Percentiles rank a stretch among this genome's conserved stretches.
Evolutionary conservation across 768 basidiomycete genomes (phyloP).

Genomic region (Leccinum subtestaceum): DNA sequence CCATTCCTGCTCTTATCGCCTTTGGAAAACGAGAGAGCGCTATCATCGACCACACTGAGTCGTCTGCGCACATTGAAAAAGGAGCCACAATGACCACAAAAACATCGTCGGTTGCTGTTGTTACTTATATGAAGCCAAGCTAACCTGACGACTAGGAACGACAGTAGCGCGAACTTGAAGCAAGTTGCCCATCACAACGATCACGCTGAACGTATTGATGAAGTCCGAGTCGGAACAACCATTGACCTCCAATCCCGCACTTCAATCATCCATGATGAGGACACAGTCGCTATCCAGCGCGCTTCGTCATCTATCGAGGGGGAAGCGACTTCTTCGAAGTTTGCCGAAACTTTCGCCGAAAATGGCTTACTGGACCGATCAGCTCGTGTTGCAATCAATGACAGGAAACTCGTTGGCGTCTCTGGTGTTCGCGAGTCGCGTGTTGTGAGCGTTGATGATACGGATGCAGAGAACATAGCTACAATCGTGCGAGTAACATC

Average conservation of each 20-base stretch:
- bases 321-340: neutral
- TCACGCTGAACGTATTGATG: neutral
- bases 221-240: neutral
- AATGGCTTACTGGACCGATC: neutral
- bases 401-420: neutral
- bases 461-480: neutral
- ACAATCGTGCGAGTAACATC: neutral
- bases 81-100: neutral
- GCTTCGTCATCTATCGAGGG: neutral
- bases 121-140: neutral
- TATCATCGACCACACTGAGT: neutral
- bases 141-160: conserved; percentile 1
- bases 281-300: neutral
- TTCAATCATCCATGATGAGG: neutral
- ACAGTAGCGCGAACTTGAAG: neutral
- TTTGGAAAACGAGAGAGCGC: neutral
- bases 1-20: neutral
- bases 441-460: neutral
- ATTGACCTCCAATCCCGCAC: neutral
- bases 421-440: neutral
- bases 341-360: neutral
- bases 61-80: neutral
- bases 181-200: no score
- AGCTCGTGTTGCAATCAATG: neutral
- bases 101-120: conserved; percentile 3